Evolutionary conservation across 2,329 filamentous ascomycete genomes (phyloP).

Genomic region (Colletotrichum lupini): DNA sequence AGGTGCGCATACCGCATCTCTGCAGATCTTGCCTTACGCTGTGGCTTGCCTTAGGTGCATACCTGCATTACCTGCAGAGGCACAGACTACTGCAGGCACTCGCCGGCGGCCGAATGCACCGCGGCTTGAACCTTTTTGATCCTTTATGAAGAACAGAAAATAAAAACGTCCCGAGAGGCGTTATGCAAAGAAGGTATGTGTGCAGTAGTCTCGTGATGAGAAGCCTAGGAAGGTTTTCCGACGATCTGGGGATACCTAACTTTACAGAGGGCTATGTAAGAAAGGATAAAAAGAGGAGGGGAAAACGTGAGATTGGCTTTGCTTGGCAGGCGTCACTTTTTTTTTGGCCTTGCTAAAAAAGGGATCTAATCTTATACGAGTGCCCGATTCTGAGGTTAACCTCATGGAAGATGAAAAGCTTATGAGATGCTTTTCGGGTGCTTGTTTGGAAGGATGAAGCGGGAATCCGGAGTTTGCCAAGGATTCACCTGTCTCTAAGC

Average conservation of each 20-base stretch:
- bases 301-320: conserved; percentile 6
- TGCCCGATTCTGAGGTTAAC: neutral
- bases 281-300: neutral
- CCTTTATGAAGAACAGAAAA: neutral
- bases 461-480: neutral
- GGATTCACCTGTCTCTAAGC: neutral
- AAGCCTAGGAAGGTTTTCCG: neutral
- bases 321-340: conserved; percentile 16
- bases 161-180: too few species aligned
- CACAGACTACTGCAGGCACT: too few species aligned
- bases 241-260: neutral
- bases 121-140: neutral
- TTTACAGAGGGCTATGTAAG: neutral
- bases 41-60: too few species aligned
- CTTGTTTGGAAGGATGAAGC: neutral
- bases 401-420: neutral
- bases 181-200: too few species aligned
- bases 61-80: too few species aligned
- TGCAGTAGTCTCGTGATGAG: neutral
- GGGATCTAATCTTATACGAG: too few species aligned
- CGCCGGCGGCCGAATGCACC: neutral
- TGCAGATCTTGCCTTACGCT: neutral
- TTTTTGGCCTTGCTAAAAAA: too few species aligned
- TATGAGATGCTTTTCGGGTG: neutral
- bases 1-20: too few species aligned